These are phyloP conservation scores for Syncephalis plumigaleata DNA, from an alignment of 371 early-diverging fungal genomes.

Conservation along the genomic window DNA sequence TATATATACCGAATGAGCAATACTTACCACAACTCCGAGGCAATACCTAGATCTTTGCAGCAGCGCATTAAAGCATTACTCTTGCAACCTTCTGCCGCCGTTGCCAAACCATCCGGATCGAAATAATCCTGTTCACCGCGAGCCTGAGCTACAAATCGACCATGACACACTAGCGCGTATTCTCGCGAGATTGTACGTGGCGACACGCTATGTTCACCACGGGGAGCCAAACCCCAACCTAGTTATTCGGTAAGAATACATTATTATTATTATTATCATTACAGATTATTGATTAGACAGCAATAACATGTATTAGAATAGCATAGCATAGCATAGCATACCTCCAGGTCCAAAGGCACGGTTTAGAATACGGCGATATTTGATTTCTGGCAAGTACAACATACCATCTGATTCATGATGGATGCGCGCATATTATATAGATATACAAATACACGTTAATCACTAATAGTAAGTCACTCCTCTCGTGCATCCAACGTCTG, in stretches of 20 bases:
- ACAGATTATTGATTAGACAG: background rate
- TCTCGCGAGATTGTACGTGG: conserved; percentile 70
- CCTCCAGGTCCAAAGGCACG: conserved; percentile 93
- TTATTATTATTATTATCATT: background rate
- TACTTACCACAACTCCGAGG: conserved; percentile 74
- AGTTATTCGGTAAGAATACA: no score
- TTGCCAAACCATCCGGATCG: conserved; percentile 50
- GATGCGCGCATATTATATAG: no score
- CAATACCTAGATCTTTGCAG: conserved; percentile 92
- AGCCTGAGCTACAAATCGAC: conserved; percentile 82
- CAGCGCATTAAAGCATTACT: conserved; percentile 91
- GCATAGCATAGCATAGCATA: conserved; percentile 10
- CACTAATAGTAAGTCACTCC: background rate
- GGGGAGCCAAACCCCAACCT: conserved; percentile 81
- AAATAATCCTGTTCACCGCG: conserved; percentile 91
- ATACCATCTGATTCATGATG: no score
- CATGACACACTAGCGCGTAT: conserved; percentile 76
- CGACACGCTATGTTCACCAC: conserved; percentile 74
- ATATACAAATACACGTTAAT: background rate
- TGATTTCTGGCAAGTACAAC: conserved; percentile 89
- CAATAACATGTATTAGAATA: background rate
- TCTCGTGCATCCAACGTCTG: no score
- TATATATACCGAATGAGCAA: no score
- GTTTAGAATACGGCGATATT: conserved; percentile 87
- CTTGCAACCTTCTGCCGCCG: conserved; percentile 85